Conservation (phyloP, 257 asterid genomes). For the Nicotiana tabacum region DNA sequence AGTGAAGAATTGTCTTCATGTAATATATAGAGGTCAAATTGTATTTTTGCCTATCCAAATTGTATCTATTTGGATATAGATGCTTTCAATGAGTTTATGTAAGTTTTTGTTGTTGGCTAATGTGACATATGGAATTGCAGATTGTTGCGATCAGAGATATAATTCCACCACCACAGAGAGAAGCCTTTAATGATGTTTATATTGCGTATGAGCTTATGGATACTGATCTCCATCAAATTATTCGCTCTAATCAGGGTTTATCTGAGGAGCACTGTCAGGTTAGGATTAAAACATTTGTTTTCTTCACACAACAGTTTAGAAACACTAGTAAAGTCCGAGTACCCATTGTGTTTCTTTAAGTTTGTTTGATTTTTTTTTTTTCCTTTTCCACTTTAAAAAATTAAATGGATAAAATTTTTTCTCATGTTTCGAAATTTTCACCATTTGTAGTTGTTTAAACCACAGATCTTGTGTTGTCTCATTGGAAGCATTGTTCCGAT, state of each 20-base stretch:
- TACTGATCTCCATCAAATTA: slow-evolving; percentile 28
- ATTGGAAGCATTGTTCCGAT: not conserved
- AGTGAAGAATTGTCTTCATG: not conserved
- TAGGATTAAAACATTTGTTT: not conserved
- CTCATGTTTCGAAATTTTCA: not conserved
- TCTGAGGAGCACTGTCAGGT: slow-evolving; percentile 30
- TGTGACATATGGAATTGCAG: slow-evolving; percentile 7
- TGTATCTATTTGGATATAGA: not conserved
- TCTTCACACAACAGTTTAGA: not conserved
- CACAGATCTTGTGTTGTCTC: not conserved
- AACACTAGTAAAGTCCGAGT: not conserved
- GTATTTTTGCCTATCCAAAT: not conserved
- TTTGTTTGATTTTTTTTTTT: not conserved
- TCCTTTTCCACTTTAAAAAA: not conserved
- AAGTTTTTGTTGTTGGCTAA: not conserved
- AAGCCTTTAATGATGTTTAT: slow-evolving; percentile 25
- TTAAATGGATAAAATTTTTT: not conserved
- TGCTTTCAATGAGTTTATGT: not conserved
- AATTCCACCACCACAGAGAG: slow-evolving; percentile 23
- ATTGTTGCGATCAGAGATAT: slow-evolving; percentile 25
- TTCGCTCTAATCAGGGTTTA: slow-evolving; percentile 22
- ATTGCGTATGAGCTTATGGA: slow-evolving; percentile 25
- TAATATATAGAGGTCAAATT: not conserved
- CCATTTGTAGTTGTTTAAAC: not conserved
- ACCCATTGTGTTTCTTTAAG: not conserved